These are phyloP conservation scores for Corinectria fuckeliana DNA, from an alignment of 2,329 filamentous ascomycete genomes.

Conservation along the genomic window DNA sequence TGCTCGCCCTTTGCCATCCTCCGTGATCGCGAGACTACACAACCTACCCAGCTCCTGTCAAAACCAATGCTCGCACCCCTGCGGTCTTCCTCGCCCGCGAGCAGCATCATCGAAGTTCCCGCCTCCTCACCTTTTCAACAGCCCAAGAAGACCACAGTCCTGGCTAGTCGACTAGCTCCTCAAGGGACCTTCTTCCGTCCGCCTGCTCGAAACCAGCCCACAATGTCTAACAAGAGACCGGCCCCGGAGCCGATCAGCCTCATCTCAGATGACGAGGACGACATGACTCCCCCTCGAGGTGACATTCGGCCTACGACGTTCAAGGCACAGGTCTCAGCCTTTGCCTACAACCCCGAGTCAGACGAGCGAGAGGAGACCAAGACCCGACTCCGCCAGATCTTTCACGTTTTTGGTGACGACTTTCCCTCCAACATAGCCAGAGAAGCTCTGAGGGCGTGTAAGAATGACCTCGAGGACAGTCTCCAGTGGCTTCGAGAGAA, in stretches of 20 bases:
- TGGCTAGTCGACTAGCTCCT: conserved; percentile 72
- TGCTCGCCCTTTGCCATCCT: conserved; percentile 50
- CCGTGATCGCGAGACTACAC: conserved; percentile 45
- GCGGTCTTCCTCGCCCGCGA: conserved; percentile 52
- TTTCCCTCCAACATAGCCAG: conserved; percentile 41
- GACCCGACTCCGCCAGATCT: conserved; percentile 46
- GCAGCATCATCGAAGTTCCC: conserved; percentile 74
- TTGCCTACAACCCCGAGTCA: conserved; percentile 56
- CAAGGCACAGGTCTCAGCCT: conserved; percentile 48
- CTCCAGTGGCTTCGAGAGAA: conserved; percentile 40
- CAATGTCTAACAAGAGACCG: conserved; percentile 44
- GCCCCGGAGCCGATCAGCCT: conserved; percentile 53
- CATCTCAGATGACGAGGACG: conserved; percentile 56
- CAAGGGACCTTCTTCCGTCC: conserved; percentile 74
- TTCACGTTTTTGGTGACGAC: conserved; percentile 42
- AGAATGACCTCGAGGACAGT: conserved; percentile 46
- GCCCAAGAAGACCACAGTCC: conserved; percentile 39
- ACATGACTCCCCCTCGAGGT: conserved; percentile 58
- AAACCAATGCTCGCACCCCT: conserved; percentile 44
- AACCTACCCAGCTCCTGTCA: conserved; percentile 56
- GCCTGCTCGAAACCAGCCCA: conserved; percentile 42
- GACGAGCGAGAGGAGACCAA: conserved; percentile 46
- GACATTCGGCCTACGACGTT: conserved; percentile 69
- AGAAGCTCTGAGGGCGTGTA: conserved; percentile 42
- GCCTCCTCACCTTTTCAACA: conserved; percentile 81